Evolutionary conservation across 1,139 yeast species (phyloP).

Genomic region (Sugiyamaella japonica): DNA sequence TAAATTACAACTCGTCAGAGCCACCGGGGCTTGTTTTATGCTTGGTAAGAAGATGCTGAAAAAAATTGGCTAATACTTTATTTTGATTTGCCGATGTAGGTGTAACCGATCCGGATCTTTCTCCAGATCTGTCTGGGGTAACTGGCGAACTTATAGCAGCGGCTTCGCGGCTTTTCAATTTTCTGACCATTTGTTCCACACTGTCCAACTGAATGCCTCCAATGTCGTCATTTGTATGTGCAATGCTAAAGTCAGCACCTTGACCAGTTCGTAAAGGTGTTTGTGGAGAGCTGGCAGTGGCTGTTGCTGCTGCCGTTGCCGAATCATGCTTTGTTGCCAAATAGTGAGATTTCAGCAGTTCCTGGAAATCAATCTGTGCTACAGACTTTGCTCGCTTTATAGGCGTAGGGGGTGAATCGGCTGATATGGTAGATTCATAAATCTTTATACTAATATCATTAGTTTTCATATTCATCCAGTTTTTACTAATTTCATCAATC

Average conservation of each 20-base stretch:
- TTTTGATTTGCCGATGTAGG: conserved; percentile 28
- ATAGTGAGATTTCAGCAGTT: conserved; percentile 31
- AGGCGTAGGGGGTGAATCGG: background rate
- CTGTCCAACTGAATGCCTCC: conserved; percentile 38
- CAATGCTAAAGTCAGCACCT: conserved; percentile 1
- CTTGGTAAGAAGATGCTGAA: conserved; percentile 33
- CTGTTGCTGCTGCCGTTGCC: conserved; percentile 7
- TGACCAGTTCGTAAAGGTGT: background rate
- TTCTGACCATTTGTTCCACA: conserved; percentile 34
- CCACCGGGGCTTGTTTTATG: conserved; percentile 15
- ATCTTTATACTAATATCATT: conserved; percentile 1
- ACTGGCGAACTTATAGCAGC: conserved; percentile 17
- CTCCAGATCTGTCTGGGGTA: conserved; percentile 26
- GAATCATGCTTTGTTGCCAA: conserved; percentile 25
- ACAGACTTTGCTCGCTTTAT: background rate
- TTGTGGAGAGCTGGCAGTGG: conserved; percentile 2
- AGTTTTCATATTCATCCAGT: conserved; percentile 23
- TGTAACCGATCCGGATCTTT: conserved; percentile 23
- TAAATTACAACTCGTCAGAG: conserved; percentile 8
- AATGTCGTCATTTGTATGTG: conserved; percentile 24
- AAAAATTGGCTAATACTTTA: conserved; percentile 35
- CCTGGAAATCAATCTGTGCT: conserved; percentile 31
- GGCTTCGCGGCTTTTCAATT: conserved; percentile 32
- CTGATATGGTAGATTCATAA: conserved; percentile 1
- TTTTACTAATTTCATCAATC: conserved; percentile 23